Evolutionary conservation across 1,139 yeast species (phyloP).

Genomic region (Yarrowia galli): DNA sequence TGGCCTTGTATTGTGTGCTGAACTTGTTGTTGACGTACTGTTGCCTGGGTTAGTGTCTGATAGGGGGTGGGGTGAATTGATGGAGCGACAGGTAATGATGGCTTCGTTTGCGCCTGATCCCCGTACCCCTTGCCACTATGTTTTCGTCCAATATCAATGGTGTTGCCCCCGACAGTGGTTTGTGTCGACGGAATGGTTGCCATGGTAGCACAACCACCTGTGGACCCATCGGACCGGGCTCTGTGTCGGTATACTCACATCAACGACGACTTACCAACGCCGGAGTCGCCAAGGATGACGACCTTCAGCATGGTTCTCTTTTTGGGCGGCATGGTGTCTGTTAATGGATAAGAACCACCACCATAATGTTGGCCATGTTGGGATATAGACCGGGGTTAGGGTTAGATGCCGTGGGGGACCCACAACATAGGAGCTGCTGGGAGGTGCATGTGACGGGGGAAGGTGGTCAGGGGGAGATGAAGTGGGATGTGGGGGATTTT

Average conservation of each 20-base stretch:
- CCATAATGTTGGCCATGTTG: conserved; percentile 14
- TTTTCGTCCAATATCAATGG: background rate
- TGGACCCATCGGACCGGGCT: background rate
- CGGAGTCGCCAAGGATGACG: conserved; percentile 94
- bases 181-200: background rate
- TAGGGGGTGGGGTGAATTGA: background rate
- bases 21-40: conserved; percentile 96
- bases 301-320: conserved; percentile 93
- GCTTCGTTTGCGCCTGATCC: background rate
- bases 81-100: background rate
- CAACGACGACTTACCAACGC: conserved; percentile 95
- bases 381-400: conserved; percentile 28
- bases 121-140: background rate
- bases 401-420: conserved; percentile 17
- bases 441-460: conserved; percentile 21
- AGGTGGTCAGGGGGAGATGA: conserved; percentile 17
- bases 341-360: conserved; percentile 3
- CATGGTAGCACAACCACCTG: background rate
- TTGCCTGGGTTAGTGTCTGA: conserved; percentile 55
- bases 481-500: background rate
- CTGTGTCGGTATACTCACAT: conserved; percentile 53
- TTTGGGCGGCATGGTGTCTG: conserved; percentile 66
- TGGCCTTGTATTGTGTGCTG: conserved; percentile 95
- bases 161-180: background rate
- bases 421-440: conserved; percentile 12